phyloP scores from a whole-genome alignment of 495 filamentous ascomycete genomes.

The Aspergillus egyptiacus region DNA sequence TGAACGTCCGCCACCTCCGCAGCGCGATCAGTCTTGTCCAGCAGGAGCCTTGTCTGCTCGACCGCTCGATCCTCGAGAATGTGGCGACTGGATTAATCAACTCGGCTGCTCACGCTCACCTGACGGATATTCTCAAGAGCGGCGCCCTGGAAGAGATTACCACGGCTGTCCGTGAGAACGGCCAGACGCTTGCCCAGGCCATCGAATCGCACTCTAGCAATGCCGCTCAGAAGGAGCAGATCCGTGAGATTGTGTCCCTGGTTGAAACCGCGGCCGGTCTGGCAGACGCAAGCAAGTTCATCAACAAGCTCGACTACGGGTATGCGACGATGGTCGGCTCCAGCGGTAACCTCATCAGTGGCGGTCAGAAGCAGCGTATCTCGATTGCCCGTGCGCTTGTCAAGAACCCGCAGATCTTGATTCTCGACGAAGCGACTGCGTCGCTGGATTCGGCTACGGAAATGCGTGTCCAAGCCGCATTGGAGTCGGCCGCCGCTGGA shows the following conservation, averaged over 20 bases:
- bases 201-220: neutral
- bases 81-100: constrained; percentile 59
- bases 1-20: constrained; percentile 55
- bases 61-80: constrained; percentile 62
- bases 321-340: constrained; percentile 46
- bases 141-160: constrained; percentile 26
- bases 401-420: constrained; percentile 42
- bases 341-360: constrained; percentile 42
- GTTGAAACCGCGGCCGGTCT: constrained; percentile 33
- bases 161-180: constrained; percentile 23
- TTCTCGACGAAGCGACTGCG: constrained; percentile 55
- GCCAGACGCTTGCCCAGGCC: constrained; percentile 11
- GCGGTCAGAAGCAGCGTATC: constrained; percentile 64
- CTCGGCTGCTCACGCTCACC: constrained; percentile 35
- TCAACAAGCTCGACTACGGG: constrained; percentile 43
- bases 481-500: constrained; percentile 33
- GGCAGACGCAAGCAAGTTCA: constrained; percentile 39
- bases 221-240: neutral
- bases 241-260: constrained; percentile 32
- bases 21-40: constrained; percentile 57
- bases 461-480: constrained; percentile 61
- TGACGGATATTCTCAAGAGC: constrained; percentile 28
- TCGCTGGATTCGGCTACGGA: constrained; percentile 58
- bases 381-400: constrained; percentile 57
- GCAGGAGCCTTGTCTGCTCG: constrained; percentile 58